Conservation (phyloP, 148 eudicot genomes). For the Vaccinium corymbosum region DNA sequence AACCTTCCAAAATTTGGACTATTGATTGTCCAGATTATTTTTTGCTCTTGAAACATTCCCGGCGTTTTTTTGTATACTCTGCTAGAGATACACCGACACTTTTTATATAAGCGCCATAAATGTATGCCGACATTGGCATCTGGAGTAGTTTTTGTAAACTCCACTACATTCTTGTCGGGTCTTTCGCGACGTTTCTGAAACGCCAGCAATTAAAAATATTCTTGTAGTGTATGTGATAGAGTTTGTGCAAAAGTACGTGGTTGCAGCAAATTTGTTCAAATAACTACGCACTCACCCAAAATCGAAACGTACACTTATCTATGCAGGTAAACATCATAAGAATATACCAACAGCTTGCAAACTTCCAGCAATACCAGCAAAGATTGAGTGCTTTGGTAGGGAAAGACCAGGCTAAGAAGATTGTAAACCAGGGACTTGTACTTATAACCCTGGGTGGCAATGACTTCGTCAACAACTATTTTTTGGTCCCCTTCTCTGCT, state of each 20-base stretch:
- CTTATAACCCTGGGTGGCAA: slow-evolving; percentile 25
- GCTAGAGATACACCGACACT: too few species aligned
- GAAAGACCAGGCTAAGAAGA: background rate
- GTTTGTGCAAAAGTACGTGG: background rate
- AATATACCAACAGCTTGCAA: slow-evolving; percentile 17
- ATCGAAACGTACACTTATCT: background rate
- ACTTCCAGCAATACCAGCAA: slow-evolving; percentile 26
- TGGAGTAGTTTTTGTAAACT: too few species aligned
- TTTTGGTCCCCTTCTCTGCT: slow-evolving; percentile 23
- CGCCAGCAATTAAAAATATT: too few species aligned
- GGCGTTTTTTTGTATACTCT: too few species aligned
- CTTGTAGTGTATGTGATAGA: background rate
- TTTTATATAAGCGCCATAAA: too few species aligned
- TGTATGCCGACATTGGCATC: too few species aligned
- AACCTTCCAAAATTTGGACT: too few species aligned
- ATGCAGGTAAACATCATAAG: slow-evolving; percentile 20
- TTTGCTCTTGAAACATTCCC: too few species aligned
- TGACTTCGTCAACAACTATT: slow-evolving; percentile 27
- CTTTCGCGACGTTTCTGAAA: too few species aligned
- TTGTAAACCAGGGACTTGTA: slow-evolving; percentile 23
- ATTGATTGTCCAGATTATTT: too few species aligned
- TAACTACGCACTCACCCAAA: background rate
- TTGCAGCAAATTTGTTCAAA: background rate
- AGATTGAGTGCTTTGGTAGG: slow-evolving; percentile 18
- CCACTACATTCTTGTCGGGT: too few species aligned